Evolutionary conservation across 2,329 filamentous ascomycete genomes (phyloP).

Genomic region (Sporothrix globosa): DNA sequence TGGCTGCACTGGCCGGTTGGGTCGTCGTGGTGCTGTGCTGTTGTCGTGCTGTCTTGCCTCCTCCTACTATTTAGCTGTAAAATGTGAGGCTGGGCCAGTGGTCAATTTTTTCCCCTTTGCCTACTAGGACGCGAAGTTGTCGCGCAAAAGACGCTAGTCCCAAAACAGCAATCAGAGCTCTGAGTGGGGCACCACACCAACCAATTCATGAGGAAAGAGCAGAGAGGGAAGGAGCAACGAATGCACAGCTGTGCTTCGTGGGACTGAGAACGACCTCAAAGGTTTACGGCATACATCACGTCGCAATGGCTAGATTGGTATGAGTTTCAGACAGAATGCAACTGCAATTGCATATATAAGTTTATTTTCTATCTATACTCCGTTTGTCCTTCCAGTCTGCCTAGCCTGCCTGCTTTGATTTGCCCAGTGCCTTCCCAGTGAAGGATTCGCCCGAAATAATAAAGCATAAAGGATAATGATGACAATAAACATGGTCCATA

Average conservation of each 20-base stretch:
- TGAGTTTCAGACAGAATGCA: too few species aligned
- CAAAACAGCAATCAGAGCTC: slow-evolving; percentile 29
- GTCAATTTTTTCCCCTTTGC: slow-evolving; percentile 34
- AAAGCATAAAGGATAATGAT: neutral
- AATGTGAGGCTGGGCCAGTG: slow-evolving; percentile 30
- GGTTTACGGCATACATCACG: neutral
- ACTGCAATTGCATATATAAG: too few species aligned
- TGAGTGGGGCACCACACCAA: slow-evolving; percentile 23
- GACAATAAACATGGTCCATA: neutral
- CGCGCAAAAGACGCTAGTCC: slow-evolving; percentile 40
- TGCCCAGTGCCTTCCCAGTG: neutral
- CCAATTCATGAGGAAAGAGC: neutral
- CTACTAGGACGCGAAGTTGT: slow-evolving; percentile 38
- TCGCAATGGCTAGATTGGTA: neutral
- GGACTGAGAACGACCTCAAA: neutral
- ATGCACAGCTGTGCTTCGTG: neutral
- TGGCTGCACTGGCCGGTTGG: neutral
- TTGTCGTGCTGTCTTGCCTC: slow-evolving; percentile 8
- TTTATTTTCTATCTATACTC: neutral
- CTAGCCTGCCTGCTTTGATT: neutral
- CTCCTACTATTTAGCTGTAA: slow-evolving; percentile 4
- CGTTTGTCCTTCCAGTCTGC: neutral
- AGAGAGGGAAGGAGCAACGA: neutral
- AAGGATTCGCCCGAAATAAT: neutral
- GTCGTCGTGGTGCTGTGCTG: slow-evolving; percentile 2